phyloP scores from a whole-genome alignment of 148 eudicot species.

The Gaultheria prostrata region DNA sequence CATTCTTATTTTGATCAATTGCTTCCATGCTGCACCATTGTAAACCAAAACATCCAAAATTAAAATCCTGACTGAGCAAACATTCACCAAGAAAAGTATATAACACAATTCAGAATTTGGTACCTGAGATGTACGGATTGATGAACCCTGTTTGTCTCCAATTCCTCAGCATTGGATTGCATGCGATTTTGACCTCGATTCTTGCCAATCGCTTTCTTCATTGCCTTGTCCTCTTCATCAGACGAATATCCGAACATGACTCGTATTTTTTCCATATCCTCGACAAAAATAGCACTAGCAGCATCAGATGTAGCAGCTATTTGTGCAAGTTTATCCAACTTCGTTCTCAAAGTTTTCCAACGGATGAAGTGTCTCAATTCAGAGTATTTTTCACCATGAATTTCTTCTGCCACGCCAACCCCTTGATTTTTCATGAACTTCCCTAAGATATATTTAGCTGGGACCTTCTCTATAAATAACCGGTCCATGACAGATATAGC shows the following conservation, averaged over 20 bases:
- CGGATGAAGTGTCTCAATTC: neutral
- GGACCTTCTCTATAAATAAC: neutral
- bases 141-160: neutral
- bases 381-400: conserved; percentile 1
- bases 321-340: neutral
- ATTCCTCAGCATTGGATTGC: neutral
- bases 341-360: neutral
- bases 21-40: neutral
- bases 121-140: neutral
- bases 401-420: neutral
- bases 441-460: conserved; percentile 1
- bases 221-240: neutral
- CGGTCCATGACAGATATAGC: neutral
- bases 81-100: neutral
- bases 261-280: neutral
- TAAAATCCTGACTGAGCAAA: neutral
- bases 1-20: neutral
- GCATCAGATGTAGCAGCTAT: conserved; percentile 4
- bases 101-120: neutral
- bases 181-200: neutral
- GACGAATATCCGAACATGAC: neutral
- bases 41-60: neutral
- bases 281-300: neutral
- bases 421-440: neutral
- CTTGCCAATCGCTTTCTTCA: neutral